These are phyloP conservation scores for Rhytidiadelphus loreus DNA, from an alignment of 225 moss, liverwort and hornwort genomes.

Conservation along the genomic window DNA sequence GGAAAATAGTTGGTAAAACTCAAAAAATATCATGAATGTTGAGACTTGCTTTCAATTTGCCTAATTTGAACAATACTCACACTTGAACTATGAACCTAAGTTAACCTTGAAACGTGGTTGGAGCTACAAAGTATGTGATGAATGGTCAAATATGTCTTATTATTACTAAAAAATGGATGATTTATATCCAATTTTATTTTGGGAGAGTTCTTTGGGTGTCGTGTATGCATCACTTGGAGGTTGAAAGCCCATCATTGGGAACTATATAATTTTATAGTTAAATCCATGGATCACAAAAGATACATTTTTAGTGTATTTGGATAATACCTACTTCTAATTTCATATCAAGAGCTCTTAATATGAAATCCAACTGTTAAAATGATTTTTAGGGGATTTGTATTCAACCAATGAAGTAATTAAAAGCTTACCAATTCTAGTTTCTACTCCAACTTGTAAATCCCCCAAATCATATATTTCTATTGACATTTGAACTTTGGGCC, in stretches of 20 bases:
- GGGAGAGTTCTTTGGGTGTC: neutral
- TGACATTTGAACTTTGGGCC: neutral
- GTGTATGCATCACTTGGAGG: neutral
- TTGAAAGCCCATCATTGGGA: neutral
- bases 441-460: neutral
- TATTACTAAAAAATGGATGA: accelerated
- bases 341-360: accelerated
- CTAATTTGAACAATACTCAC: too few relatives aligned
- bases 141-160: neutral
- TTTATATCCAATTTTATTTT: neutral
- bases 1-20: neutral
- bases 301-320: neutral
- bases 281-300: neutral
- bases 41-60: neutral
- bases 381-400: neutral
- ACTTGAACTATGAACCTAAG: neutral
- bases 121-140: neutral
- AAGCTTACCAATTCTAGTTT: neutral
- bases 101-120: accelerated
- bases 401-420: neutral
- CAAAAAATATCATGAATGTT: neutral
- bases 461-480: neutral
- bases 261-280: neutral
- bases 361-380: accelerated
- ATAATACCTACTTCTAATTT: accelerated